Conservation (phyloP, 805 yeast genomes). For the Candida rishiriensis region DNA sequence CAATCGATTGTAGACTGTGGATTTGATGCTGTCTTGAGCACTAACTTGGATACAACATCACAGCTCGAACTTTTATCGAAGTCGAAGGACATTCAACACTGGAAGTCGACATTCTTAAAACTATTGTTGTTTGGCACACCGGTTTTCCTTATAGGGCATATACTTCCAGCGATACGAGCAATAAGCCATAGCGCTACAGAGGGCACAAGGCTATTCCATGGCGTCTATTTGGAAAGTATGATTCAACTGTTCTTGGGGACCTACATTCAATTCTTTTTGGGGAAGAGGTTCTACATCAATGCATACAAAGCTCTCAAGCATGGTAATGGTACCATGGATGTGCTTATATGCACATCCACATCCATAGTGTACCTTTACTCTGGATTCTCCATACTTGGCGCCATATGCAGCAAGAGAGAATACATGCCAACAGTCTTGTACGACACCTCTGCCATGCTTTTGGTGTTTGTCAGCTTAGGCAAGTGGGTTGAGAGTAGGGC, state of each 20-base stretch:
- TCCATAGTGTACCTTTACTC: slow-evolving; percentile 75
- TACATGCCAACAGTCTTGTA: slow-evolving; percentile 68
- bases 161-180: slow-evolving; percentile 37
- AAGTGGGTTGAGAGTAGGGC: slow-evolving; percentile 90
- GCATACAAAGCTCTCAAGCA: slow-evolving; percentile 63
- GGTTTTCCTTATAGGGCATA: slow-evolving; percentile 46
- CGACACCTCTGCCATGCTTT: slow-evolving; percentile 83
- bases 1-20: slow-evolving; percentile 47
- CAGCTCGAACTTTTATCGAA: slow-evolving; percentile 70
- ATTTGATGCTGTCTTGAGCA: slow-evolving; percentile 45
- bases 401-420: slow-evolving; percentile 38
- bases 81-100: slow-evolving; percentile 64
- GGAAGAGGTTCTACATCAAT: slow-evolving; percentile 59
- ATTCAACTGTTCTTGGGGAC: slow-evolving; percentile 54
- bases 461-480: slow-evolving; percentile 81
- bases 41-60: slow-evolving; percentile 52
- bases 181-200: slow-evolving; percentile 11
- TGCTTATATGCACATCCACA: slow-evolving; percentile 79
- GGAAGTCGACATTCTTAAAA: slow-evolving; percentile 55
- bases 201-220: slow-evolving; percentile 35
- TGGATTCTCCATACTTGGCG: slow-evolving; percentile 50
- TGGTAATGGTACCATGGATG: slow-evolving; percentile 86
- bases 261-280: slow-evolving; percentile 64
- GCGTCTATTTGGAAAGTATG: slow-evolving; percentile 61
- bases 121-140: slow-evolving; percentile 61